Percentiles rank a stretch among this genome's conserved stretches.
phyloP scores from a whole-genome alignment of 306 rosid species.

The Dryas alaskensis region DNA sequence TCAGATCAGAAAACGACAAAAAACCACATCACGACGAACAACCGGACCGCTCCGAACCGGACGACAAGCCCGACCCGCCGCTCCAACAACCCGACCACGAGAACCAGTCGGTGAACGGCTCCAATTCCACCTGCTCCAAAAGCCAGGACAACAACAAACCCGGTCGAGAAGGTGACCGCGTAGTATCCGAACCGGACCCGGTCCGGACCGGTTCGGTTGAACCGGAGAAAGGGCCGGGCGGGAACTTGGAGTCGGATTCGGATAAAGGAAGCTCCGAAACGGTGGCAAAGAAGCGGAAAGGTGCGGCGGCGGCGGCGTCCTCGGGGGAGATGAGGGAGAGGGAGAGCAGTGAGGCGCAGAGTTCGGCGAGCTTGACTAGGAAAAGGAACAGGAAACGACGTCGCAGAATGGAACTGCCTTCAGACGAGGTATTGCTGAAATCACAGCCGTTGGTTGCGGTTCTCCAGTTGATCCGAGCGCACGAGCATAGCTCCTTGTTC shows the following conservation, averaged over 20 bases:
- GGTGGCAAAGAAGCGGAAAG: conserved; percentile 33
- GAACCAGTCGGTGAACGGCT: conserved; percentile 72
- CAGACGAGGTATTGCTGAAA: conserved; percentile 22
- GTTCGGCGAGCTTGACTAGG: conserved; percentile 71
- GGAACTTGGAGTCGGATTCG: conserved; percentile 39
- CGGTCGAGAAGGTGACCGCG: conserved; percentile 19
- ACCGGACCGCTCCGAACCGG: conserved; percentile 45
- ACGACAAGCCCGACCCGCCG: neutral
- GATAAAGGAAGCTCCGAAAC: conserved; percentile 66
- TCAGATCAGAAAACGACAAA: conserved; percentile 48
- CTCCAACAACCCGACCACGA: conserved; percentile 52
- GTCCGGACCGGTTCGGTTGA: conserved; percentile 34
- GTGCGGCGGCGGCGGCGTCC: conserved; percentile 40
- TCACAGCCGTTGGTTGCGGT: conserved; percentile 58
- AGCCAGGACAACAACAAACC: conserved; percentile 37
- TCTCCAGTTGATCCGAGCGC: conserved; percentile 54
- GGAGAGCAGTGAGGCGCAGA: conserved; percentile 72
- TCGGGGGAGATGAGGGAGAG: conserved; percentile 49
- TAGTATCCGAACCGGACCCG: conserved; percentile 12
- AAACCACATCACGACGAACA: conserved; percentile 26
- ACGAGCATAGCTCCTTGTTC: conserved; percentile 52
- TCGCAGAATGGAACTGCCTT: conserved; percentile 37
- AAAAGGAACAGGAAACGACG: conserved; percentile 37
- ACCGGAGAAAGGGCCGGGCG: conserved; percentile 23
- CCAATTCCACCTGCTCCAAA: conserved; percentile 76